Base-by-base conservation (phyloP, 2,329 filamentous ascomycete species). In the Cladosporium halotolerans region DNA sequence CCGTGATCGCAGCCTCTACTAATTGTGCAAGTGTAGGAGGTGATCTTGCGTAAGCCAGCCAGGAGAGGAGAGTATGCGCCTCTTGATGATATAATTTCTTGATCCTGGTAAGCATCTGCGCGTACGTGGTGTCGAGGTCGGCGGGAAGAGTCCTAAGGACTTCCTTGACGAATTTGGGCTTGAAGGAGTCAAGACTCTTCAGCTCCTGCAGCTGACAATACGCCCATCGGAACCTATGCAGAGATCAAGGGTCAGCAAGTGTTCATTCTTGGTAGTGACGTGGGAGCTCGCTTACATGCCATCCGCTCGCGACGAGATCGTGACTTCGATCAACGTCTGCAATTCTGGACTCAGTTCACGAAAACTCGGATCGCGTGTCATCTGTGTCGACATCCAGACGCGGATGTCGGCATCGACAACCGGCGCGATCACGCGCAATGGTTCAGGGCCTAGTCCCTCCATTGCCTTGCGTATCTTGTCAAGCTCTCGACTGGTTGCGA, bases 151-250 rank as follows among this genome's bases (percentile, higher is more conserved):
- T 14, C 3, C n/a, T 18, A 11, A 66, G 48, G 5, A 52, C 56
- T 2, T 46, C 40, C 36, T 56, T 41, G 4, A 64, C 45, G 14
- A 9, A 45, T 36, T 49, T 61, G 1, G 57, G 60, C 45, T 45
- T 58, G 14, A 50, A 55, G 23, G 54, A 56, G 32, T 60, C 58
- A 4, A 55, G 45, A 38, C 53, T 59, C 39, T 58, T 57, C 16
- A 66, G 57, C 56, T 57, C 58, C 23, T 64, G 52, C 33, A 65
- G 36, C 52, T 65, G 60, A 33, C 62, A 64, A 44, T 44, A 59
- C 11, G 52, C 63, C 62, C 62, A 66, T 38, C 63, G 46, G 41
- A 66, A 66, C 63, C 62, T 66, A 39, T 11, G 42, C 18, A 9
- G 9, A 32, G 16, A 10, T 10, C 28, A 18, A 51, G 13, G 14